Percentiles rank a stretch among this genome's conserved stretches.
Evolutionary conservation across 148 eudicot species (phyloP).

Genomic region (Talinum fruticosum): DNA sequence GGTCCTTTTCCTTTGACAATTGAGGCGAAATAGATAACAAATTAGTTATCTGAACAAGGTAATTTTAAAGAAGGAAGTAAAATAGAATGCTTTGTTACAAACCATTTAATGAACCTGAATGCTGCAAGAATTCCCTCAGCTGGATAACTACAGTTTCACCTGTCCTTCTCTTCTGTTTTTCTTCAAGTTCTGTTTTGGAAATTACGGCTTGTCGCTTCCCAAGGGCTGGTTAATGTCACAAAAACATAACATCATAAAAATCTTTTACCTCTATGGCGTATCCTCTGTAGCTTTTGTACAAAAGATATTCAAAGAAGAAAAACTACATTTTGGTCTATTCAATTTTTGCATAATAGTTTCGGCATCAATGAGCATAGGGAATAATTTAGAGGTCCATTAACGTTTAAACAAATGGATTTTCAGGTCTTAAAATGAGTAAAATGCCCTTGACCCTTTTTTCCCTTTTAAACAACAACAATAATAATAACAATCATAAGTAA

Average conservation of each 20-base stretch:
- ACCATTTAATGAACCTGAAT: constrained; percentile 80
- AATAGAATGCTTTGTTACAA: constrained; percentile 17
- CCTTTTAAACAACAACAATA: too few species aligned
- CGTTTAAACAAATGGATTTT: too few species aligned
- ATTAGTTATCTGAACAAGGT: constrained; percentile 14
- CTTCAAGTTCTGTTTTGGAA: constrained; percentile 65
- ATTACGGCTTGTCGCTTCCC: constrained; percentile 91
- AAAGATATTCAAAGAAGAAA: too few species aligned
- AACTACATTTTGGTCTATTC: too few species aligned
- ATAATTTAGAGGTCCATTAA: too few species aligned
- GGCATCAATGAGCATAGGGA: too few species aligned
- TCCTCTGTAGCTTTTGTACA: not conserved
- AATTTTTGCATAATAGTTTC: too few species aligned
- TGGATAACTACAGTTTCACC: constrained; percentile 62
- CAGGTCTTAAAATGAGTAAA: too few species aligned
- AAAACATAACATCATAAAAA: constrained; percentile 10
- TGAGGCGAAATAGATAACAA: constrained; percentile 1
- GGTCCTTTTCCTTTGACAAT: constrained; percentile 50
- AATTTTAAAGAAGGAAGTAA: constrained; percentile 13
- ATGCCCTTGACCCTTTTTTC: too few species aligned
- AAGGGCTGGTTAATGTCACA: constrained; percentile 42
- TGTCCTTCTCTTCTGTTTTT: constrained; percentile 53
- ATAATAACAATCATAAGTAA: too few species aligned
- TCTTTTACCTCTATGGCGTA: not conserved
- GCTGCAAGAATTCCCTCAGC: constrained; percentile 75